Evolutionary conservation across 495 filamentous ascomycete genomes (phyloP).

Genomic region (Extremus antarcticus): DNA sequence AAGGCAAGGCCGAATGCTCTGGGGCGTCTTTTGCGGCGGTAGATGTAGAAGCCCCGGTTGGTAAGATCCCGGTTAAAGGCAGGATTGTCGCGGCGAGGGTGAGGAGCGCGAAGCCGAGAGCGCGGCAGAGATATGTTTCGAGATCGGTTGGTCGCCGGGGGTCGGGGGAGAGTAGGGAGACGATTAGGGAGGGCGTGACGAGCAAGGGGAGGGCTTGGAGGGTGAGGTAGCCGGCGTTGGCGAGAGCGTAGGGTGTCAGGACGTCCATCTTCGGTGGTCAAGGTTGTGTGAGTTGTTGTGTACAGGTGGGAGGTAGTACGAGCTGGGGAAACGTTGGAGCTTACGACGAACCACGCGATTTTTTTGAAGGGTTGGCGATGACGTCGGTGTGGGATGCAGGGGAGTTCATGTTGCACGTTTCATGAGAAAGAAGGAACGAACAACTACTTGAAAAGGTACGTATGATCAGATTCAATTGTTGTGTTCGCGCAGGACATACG

Average conservation of each 20-base stretch:
- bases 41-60: conserved; percentile 25
- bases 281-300: background rate
- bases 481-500: too few relatives aligned
- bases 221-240: conserved; percentile 20
- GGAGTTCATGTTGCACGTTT: too few relatives aligned
- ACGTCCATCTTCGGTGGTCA: background rate
- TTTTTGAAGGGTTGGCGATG: background rate
- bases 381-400: background rate
- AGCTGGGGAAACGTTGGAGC: background rate
- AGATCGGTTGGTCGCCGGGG: conserved; percentile 27
- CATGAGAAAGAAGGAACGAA: too few relatives aligned
- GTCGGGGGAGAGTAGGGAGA: conserved; percentile 15
- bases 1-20: conserved; percentile 37
- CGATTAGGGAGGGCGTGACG: conserved; percentile 17
- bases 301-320: too few relatives aligned
- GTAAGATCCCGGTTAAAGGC: conserved; percentile 60
- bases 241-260: conserved; percentile 54
- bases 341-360: background rate
- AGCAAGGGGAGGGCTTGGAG: conserved; percentile 20
- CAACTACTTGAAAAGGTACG: too few relatives aligned
- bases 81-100: conserved; percentile 54
- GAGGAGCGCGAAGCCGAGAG: conserved; percentile 54
- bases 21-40: conserved; percentile 37
- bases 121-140: conserved; percentile 66
- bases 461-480: too few relatives aligned